Evolutionary conservation across 495 filamentous ascomycete genomes (phyloP).

Genomic region (Tuber calosporum): DNA sequence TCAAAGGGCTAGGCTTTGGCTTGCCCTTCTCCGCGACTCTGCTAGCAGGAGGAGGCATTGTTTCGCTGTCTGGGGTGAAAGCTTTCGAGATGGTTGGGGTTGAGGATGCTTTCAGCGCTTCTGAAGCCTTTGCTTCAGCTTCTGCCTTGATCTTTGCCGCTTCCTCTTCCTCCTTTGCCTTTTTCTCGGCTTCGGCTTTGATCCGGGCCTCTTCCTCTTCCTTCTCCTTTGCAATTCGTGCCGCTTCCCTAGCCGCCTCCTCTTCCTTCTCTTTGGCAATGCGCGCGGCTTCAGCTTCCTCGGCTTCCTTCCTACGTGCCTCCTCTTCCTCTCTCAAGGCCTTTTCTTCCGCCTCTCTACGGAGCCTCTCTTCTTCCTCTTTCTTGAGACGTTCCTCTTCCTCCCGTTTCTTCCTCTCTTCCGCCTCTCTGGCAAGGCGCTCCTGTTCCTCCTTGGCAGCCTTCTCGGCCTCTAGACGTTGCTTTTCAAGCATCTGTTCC

Average conservation of each 20-base stretch:
- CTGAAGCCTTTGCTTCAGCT: conserved; percentile 44
- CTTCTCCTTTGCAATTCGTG: conserved; percentile 48
- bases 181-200: conserved; percentile 43
- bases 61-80: conserved; percentile 27
- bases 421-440: conserved; percentile 40
- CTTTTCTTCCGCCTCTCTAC: conserved; percentile 50
- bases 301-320: conserved; percentile 49
- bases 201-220: conserved; percentile 56
- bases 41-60: conserved; percentile 44
- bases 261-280: conserved; percentile 48
- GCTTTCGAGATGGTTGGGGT: conserved; percentile 43
- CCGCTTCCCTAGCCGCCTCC: conserved; percentile 52
- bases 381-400: conserved; percentile 52
- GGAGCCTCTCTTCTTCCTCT: conserved; percentile 43
- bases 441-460: conserved; percentile 46
- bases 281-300: conserved; percentile 48
- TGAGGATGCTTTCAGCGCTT: conserved; percentile 43
- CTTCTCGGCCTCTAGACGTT: conserved; percentile 43
- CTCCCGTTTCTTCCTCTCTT: conserved; percentile 46
- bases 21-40: conserved; percentile 39
- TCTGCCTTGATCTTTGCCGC: conserved; percentile 43
- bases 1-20: conserved; percentile 54
- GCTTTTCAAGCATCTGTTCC: conserved; percentile 44
- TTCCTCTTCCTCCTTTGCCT: conserved; percentile 39
- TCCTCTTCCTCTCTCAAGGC: conserved; percentile 24